Percentiles rank a stretch among this genome's conserved stretches.
These are phyloP conservation scores for Termitomyces sp. DNA, from an alignment of 768 basidiomycete genomes.

Conservation along the genomic window DNA sequence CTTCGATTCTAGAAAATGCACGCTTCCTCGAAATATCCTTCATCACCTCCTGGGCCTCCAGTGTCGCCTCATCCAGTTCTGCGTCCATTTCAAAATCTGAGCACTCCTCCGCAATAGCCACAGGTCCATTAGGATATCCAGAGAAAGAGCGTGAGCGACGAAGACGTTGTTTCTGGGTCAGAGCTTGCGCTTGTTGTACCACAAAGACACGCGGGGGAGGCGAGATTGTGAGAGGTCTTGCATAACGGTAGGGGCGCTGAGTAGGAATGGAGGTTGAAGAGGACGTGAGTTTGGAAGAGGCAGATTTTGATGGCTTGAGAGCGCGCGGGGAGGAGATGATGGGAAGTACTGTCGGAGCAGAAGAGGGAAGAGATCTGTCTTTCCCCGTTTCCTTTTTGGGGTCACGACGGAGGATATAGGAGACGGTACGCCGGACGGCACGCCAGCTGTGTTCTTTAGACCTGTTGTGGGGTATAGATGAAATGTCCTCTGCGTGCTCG, in stretches of 20 bases:
- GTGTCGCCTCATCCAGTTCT: conserved; percentile 15
- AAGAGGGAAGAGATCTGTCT: not conserved
- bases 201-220: conserved; percentile 2
- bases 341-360: not conserved
- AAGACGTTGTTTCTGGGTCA: conserved; percentile 4
- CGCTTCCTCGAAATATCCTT: conserved; percentile 7
- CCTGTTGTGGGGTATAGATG: not conserved
- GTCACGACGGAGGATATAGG: conserved; percentile 13
- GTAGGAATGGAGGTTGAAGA: conserved; percentile 15
- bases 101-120: conserved; percentile 2
- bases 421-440: conserved; percentile 17
- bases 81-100: conserved; percentile 9
- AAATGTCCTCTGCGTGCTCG: not conserved
- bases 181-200: not conserved
- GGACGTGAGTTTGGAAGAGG: conserved; percentile 2
- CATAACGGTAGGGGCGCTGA: not conserved
- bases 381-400: conserved; percentile 2
- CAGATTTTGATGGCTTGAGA: not conserved
- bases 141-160: conserved; percentile 19
- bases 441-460: conserved; percentile 12
- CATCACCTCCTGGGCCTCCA: conserved; percentile 15
- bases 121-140: conserved; percentile 13
- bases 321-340: not conserved
- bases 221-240: conserved; percentile 6
- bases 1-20: conserved; percentile 10